These are phyloP conservation scores for Russula sp. DNA, from an alignment of 768 basidiomycete genomes.

Conservation along the genomic window DNA sequence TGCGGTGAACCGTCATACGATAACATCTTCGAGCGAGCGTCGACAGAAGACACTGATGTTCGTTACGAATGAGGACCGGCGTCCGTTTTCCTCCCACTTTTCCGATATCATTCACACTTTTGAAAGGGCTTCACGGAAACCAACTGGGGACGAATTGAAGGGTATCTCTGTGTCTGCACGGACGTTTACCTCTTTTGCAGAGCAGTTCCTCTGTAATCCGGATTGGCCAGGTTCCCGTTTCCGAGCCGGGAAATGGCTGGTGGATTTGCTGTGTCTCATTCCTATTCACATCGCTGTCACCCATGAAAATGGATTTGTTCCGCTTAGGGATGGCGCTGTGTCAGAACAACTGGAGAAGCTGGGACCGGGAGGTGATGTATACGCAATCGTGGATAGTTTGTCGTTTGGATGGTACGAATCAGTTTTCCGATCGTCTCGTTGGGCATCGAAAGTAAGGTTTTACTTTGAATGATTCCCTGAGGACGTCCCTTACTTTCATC, in stretches of 20 bases:
- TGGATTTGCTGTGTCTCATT: slow-evolving; percentile 52
- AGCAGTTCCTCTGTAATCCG: slow-evolving; percentile 6
- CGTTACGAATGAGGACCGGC: slow-evolving; percentile 34
- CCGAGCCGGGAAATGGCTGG: slow-evolving; percentile 53
- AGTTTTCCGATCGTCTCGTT: slow-evolving; percentile 49
- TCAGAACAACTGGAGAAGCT: slow-evolving; percentile 45
- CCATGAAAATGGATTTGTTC: slow-evolving; percentile 53
- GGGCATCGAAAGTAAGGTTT: slow-evolving; percentile 42
- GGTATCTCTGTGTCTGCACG: slow-evolving; percentile 32
- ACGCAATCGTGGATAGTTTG: slow-evolving; percentile 47
- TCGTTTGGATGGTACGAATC: slow-evolving; percentile 62
- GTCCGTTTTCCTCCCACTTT: slow-evolving; percentile 38
- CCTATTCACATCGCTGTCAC: slow-evolving; percentile 58
- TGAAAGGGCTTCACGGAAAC: slow-evolving; percentile 45
- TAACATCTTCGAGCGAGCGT: slow-evolving; percentile 24
- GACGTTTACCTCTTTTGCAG: slow-evolving; percentile 27
- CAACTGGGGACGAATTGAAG: slow-evolving; percentile 39
- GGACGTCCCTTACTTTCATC: not conserved
- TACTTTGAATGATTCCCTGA: not conserved
- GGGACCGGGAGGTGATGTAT: slow-evolving; percentile 54
- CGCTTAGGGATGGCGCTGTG: slow-evolving; percentile 50
- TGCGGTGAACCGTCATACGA: slow-evolving; percentile 4
- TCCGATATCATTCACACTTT: slow-evolving; percentile 38
- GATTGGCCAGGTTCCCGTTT: slow-evolving; percentile 31
- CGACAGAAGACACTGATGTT: slow-evolving; percentile 35